These are phyloP conservation scores for Haberlea rhodopensis DNA, from an alignment of 257 asterid species.

Conservation along the genomic window DNA sequence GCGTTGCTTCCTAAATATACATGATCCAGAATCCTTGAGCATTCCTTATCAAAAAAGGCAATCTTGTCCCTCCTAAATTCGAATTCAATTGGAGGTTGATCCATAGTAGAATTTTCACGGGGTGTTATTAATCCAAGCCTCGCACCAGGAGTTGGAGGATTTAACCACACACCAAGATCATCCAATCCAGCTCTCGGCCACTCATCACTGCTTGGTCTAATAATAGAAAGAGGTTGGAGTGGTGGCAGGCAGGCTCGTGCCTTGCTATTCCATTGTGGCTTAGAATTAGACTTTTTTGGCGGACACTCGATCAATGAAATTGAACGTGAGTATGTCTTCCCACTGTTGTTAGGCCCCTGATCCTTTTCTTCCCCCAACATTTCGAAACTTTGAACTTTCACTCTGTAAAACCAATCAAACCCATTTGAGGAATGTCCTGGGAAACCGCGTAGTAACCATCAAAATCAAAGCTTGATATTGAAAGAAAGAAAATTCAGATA, in stretches of 20 bases:
- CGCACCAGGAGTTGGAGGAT: constrained; percentile 75
- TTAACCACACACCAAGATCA: constrained; percentile 83
- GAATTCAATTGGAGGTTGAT: constrained; percentile 48
- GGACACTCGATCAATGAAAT: constrained; percentile 72
- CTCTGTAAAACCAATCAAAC: constrained; percentile 27
- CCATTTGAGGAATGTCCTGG: background rate
- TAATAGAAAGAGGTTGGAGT: constrained; percentile 81
- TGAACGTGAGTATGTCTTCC: constrained; percentile 62
- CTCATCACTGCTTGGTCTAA: constrained; percentile 58
- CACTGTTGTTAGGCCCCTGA: constrained; percentile 40
- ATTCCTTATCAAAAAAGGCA: constrained; percentile 83
- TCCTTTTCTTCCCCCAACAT: constrained; percentile 68
- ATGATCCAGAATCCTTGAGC: constrained; percentile 77
- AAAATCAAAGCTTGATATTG: background rate
- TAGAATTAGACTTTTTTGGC: constrained; percentile 50
- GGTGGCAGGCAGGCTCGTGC: constrained; percentile 90
- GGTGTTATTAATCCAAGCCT: constrained; percentile 52
- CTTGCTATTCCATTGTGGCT: constrained; percentile 80
- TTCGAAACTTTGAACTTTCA: constrained; percentile 32
- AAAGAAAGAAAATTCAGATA: too few relatives aligned
- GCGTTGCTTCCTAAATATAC: constrained; percentile 79
- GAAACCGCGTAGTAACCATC: background rate
- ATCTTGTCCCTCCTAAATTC: constrained; percentile 67
- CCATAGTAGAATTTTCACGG: constrained; percentile 40
- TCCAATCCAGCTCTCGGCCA: constrained; percentile 94